Evolutionary conservation across 1,284 basidiomycete species (phyloP).

Genomic region (Ceratobasidium sp.): DNA sequence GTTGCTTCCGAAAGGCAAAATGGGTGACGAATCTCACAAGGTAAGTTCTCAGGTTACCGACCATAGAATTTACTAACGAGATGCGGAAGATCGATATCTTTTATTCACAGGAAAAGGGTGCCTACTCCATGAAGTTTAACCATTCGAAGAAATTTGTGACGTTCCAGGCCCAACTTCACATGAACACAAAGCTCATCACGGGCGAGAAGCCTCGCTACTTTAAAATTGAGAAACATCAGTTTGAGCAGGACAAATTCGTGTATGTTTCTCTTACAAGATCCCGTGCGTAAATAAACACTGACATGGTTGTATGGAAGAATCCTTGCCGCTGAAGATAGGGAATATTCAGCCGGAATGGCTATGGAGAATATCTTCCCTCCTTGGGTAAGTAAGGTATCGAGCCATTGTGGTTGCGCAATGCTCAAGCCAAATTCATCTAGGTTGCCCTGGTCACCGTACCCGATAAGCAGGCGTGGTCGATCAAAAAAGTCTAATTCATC

Average conservation of each 20-base stretch:
- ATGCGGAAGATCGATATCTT: background rate
- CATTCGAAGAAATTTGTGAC: slow-evolving; percentile 22
- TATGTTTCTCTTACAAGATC: no score
- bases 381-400: slow-evolving; percentile 1
- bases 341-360: background rate
- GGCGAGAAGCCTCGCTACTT: slow-evolving; percentile 32
- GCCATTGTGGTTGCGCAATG: no score
- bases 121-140: slow-evolving; percentile 1
- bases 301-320: background rate
- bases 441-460: background rate
- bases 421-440: background rate
- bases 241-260: background rate
- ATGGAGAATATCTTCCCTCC: slow-evolving; percentile 12
- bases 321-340: background rate
- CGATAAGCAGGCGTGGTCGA: slow-evolving; percentile 1
- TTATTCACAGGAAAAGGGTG: background rate
- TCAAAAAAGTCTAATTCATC: background rate
- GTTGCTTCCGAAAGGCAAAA: background rate
- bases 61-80: no score
- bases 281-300: no score
- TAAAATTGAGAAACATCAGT: slow-evolving; percentile 5
- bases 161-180: background rate
- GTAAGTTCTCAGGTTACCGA: background rate
- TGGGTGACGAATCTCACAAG: background rate
- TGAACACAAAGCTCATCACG: slow-evolving; percentile 14